These are phyloP conservation scores for Corrigiola litoralis DNA, from an alignment of 179 eudicot species.

Conservation along the genomic window DNA sequence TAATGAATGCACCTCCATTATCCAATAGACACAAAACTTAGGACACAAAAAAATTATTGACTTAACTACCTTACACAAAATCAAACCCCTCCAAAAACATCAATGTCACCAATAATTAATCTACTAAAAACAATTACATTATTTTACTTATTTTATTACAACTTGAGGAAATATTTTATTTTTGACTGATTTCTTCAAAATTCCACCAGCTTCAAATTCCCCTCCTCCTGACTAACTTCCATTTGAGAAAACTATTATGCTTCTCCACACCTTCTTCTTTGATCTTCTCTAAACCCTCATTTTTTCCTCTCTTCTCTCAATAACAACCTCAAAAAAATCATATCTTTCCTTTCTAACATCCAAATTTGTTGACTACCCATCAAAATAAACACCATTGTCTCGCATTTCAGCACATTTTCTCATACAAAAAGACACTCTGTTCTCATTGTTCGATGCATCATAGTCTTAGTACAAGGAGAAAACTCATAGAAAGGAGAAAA, in stretches of 20 bases:
- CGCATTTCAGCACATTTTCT: neutral
- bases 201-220: slow-evolving; percentile 18
- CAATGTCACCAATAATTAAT: too few species aligned
- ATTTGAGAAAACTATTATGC: slow-evolving; percentile 26
- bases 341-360: slow-evolving; percentile 6
- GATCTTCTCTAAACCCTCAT: neutral
- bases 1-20: neutral
- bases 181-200: slow-evolving; percentile 9
- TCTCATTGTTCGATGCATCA: slow-evolving; percentile 15
- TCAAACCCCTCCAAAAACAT: neutral
- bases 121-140: too few species aligned
- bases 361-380: slow-evolving; percentile 17
- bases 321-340: neutral
- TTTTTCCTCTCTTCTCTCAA: neutral
- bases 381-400: neutral
- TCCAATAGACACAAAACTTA: neutral
- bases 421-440: neutral
- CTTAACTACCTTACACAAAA: neutral
- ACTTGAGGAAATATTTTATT: neutral
- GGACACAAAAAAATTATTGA: neutral
- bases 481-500: slow-evolving; percentile 6
- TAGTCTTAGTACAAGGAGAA: neutral
- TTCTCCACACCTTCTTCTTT: slow-evolving; percentile 24
- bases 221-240: slow-evolving; percentile 1
- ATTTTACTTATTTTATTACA: neutral